These are phyloP conservation scores for Graphilbum fragrans DNA, from an alignment of 2,329 filamentous ascomycete species.

Conservation along the genomic window DNA sequence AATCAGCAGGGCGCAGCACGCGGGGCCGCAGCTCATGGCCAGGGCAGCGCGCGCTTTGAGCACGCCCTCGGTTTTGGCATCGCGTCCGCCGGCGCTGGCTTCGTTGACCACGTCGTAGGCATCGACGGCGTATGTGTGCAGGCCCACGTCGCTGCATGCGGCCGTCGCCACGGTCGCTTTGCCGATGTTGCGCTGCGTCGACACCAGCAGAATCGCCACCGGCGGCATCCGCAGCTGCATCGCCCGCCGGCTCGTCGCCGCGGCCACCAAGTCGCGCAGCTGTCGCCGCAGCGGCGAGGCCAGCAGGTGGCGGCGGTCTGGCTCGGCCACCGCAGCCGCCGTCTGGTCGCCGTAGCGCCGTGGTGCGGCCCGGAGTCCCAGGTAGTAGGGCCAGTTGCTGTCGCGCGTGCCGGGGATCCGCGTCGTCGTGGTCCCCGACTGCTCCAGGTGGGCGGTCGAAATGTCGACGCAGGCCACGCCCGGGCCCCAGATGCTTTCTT, in stretches of 20 bases:
- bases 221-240: slow-evolving; percentile 81
- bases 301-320: slow-evolving; percentile 33
- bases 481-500: slow-evolving; percentile 62
- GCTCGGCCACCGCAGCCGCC: slow-evolving; percentile 29
- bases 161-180: slow-evolving; percentile 68
- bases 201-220: slow-evolving; percentile 76
- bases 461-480: slow-evolving; percentile 79
- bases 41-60: slow-evolving; percentile 78
- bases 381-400: slow-evolving; percentile 82
- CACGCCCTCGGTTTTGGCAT: slow-evolving; percentile 89
- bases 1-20: slow-evolving; percentile 74
- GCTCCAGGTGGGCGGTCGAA: slow-evolving; percentile 76
- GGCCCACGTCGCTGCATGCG: slow-evolving; percentile 77
- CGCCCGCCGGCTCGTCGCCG: slow-evolving; percentile 77
- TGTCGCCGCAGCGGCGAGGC: slow-evolving; percentile 51
- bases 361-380: slow-evolving; percentile 60
- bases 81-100: slow-evolving; percentile 70
- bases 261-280: slow-evolving; percentile 72
- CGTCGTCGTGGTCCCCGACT: slow-evolving; percentile 77
- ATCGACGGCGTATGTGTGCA: slow-evolving; percentile 82
- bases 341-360: slow-evolving; percentile 27
- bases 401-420: slow-evolving; percentile 64
- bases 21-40: slow-evolving; percentile 75
- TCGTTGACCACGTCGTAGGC: slow-evolving; percentile 93
- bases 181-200: slow-evolving; percentile 85